Conservation (phyloP, 2,329 filamentous ascomycete species). For the Aureobasidium sp. region DNA sequence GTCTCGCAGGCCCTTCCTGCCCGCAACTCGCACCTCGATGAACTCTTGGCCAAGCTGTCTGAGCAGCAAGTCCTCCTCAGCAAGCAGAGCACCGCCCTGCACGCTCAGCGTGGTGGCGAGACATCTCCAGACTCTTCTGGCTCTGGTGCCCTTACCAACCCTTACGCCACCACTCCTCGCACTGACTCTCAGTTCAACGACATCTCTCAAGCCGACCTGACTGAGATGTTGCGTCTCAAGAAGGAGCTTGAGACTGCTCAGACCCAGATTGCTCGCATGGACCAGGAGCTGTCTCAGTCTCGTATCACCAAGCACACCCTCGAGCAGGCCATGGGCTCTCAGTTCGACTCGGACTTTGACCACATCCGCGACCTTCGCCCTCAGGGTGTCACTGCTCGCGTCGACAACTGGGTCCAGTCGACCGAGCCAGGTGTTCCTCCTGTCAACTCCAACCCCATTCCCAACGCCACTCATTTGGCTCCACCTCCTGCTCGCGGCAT, state of each 20-base stretch:
- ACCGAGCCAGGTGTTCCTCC: not conserved
- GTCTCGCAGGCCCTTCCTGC: not conserved
- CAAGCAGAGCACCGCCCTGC: conserved; percentile 50
- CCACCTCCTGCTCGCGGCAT: conserved; percentile 6
- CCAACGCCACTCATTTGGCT: not conserved
- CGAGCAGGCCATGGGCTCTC: conserved; percentile 45
- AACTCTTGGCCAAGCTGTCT: conserved; percentile 63
- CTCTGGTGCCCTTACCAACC: conserved; percentile 24
- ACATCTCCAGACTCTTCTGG: conserved; percentile 20
- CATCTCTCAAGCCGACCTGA: conserved; percentile 31
- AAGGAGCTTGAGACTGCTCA: conserved; percentile 63
- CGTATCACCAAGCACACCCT: conserved; percentile 52
- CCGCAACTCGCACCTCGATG: conserved; percentile 51
- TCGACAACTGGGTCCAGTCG: conserved; percentile 9
- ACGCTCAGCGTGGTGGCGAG: conserved; percentile 20
- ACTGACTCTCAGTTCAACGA: conserved; percentile 17
- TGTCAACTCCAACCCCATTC: not conserved
- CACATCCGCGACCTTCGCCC: conserved; percentile 11
- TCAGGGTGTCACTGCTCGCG: not conserved
- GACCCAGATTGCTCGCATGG: conserved; percentile 61
- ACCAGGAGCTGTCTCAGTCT: conserved; percentile 59
- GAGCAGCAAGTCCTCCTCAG: conserved; percentile 57
- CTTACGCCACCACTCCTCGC: conserved; percentile 22
- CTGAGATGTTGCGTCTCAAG: conserved; percentile 61
- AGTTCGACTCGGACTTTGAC: conserved; percentile 35